phyloP scores from a whole-genome alignment of 352 stramenopile species.

The Globisporangium mamillatum region DNA sequence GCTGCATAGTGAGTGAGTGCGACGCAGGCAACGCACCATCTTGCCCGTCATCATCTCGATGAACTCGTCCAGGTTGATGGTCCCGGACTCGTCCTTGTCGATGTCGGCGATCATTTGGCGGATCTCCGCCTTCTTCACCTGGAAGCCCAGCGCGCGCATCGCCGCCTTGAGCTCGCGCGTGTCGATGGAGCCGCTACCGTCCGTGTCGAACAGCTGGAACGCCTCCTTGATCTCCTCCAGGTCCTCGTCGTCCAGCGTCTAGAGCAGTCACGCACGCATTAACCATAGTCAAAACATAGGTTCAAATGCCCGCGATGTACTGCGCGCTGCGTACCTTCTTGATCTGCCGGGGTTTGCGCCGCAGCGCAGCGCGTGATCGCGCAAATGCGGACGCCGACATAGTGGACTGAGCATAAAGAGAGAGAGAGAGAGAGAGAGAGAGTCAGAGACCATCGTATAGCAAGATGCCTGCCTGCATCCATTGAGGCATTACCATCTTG shows the following conservation, averaged over 20 bases:
- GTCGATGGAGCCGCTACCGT: conserved; percentile 90
- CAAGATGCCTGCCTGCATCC: neutral
- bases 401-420: conserved; percentile 13
- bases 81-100: conserved; percentile 91
- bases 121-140: conserved; percentile 93
- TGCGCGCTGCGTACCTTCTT: conserved; percentile 45
- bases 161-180: conserved; percentile 93
- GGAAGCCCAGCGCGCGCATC: conserved; percentile 93
- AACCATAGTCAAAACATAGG: too few relatives aligned
- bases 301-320: too few relatives aligned
- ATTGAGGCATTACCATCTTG: neutral
- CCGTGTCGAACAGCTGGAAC: conserved; percentile 93
- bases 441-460: neutral
- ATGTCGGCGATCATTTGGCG: conserved; percentile 91
- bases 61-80: conserved; percentile 92
- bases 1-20: neutral
- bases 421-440: neutral
- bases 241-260: conserved; percentile 89
- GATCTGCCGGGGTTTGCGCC: conserved; percentile 51
- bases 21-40: conserved; percentile 50
- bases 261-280: neutral
- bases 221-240: conserved; percentile 93
- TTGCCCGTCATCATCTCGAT: conserved; percentile 94
- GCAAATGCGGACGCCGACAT: conserved; percentile 70
- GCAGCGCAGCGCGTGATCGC: conserved; percentile 50